These are phyloP conservation scores for Hypoxylon sp. DNA, from an alignment of 2,329 filamentous ascomycete species.

Conservation along the genomic window DNA sequence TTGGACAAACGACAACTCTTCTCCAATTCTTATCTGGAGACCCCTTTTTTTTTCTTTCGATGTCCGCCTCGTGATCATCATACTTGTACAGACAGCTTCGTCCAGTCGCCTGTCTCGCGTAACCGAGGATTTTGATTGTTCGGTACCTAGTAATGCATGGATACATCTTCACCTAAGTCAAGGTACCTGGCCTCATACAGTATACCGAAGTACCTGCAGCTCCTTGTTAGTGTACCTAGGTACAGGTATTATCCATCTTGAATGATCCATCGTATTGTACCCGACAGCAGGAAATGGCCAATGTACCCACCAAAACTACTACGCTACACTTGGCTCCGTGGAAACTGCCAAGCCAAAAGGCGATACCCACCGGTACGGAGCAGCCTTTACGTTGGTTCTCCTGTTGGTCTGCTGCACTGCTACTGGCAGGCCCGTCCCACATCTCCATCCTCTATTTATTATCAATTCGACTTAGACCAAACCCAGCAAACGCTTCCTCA, in stretches of 20 bases:
- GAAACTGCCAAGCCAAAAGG: conserved; percentile 41
- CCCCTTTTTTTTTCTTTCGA: conserved; percentile 12
- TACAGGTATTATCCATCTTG: neutral
- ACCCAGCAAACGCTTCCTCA: conserved; percentile 40
- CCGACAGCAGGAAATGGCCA: conserved; percentile 2
- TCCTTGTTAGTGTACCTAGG: no score
- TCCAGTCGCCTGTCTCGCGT: conserved; percentile 24
- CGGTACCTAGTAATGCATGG: conserved; percentile 32
- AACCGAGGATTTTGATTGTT: conserved; percentile 32
- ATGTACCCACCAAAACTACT: conserved; percentile 27
- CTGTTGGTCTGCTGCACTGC: conserved; percentile 24
- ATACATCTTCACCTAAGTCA: conserved; percentile 11
- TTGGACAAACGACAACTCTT: conserved; percentile 21
- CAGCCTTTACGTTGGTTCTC: conserved; percentile 35
- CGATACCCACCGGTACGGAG: conserved; percentile 43
- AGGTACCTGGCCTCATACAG: conserved; percentile 28
- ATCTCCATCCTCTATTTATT: conserved; percentile 34
- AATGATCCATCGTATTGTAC: conserved; percentile 15
- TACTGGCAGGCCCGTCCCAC: conserved; percentile 30
- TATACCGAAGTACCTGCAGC: conserved; percentile 33
- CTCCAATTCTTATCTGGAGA: conserved; percentile 15
- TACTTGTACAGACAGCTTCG: conserved; percentile 9
- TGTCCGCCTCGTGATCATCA: conserved; percentile 24
- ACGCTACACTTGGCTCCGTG: conserved; percentile 29
- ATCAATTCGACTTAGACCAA: conserved; percentile 36